Base-by-base conservation (phyloP, 257 asterid genomes). In the Gynochthodes officinalis region DNA sequence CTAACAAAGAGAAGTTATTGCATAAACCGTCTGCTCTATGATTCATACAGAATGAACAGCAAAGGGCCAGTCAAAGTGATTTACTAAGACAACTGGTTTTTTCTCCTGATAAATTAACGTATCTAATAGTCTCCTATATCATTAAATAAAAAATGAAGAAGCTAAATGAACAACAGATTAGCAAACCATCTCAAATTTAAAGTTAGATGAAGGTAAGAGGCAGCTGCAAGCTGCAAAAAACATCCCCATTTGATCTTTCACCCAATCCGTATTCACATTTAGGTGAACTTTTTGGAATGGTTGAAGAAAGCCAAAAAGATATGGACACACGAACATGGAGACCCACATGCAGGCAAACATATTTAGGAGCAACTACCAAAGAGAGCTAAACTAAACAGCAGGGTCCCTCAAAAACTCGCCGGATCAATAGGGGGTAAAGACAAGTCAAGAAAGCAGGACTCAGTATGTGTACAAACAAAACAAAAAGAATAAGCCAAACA, bases 381-480 rank as follows among this genome's bases (percentile, higher is more conserved):
- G 62, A 65, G 3, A 76, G 43, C 65, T 60, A 57, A 61, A 52
- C 65, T 60, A 57, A 61, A 52, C 75, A 39, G 72, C 60, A 69
- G 84, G 83, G 30, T 76, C 86, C 73, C 62, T 71, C 66, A 71
- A 62, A 35, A 52, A 63, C 27, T 69, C 37, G 69, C 58, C 77
- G 76, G 81, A 52, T 71, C 86, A 77, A 32, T 32, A 21, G 87
- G 71, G 86, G 89, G 87, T 76, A 80, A 73, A 61, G n/a, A n/a
- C n/a, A n/a, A n/a, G n/a, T n/a, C n/a, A n/a, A n/a, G n/a, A n/a
- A n/a, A n/a, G n/a, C n/a, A n/a, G n/a, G n/a, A n/a, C n/a, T n/a
- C n/a, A n/a, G n/a, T n/a, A n/a, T 63, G 69, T 10, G 50, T 25
- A 27, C 39, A n/a, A 35, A 23, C 28, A 72, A 7, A 68, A 76